phyloP scores from a whole-genome alignment of 2,329 filamentous ascomycete genomes.

The Penicillium sp. region DNA sequence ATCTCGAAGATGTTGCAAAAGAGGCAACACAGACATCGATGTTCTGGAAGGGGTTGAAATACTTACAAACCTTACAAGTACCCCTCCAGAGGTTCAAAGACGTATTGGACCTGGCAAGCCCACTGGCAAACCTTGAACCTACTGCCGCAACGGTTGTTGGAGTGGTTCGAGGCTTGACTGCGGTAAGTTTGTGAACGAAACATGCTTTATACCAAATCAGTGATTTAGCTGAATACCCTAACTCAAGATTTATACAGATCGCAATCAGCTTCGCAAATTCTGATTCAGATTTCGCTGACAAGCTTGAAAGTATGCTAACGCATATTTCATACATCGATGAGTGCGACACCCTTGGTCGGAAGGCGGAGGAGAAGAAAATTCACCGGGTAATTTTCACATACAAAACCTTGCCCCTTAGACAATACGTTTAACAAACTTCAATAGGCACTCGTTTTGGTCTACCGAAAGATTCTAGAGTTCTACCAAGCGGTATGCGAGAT shows the following conservation, averaged over 20 bases:
- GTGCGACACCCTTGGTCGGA: background rate
- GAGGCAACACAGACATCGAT: conserved; percentile 17
- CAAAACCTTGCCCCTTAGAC: background rate
- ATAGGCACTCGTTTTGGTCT: background rate
- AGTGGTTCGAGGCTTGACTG: conserved; percentile 21
- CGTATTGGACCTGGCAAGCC: conserved; percentile 18
- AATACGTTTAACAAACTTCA: background rate
- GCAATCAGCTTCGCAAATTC: background rate
- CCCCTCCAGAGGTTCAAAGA: conserved; percentile 15
- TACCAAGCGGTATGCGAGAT: background rate
- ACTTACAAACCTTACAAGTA: conserved; percentile 4
- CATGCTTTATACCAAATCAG: no score
- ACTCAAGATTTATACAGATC: background rate
- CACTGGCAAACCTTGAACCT: conserved; percentile 26
- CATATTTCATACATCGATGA: background rate
- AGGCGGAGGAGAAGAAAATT: background rate
- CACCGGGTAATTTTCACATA: background rate
- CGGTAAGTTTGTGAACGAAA: conserved; percentile 14
- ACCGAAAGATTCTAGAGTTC: conserved; percentile 1
- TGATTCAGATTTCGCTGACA: background rate
- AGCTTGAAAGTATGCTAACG: background rate
- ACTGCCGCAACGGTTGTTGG: conserved; percentile 20
- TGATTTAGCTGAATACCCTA: background rate
- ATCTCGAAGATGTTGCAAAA: conserved; percentile 21
- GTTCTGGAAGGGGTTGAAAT: conserved; percentile 11